Percentiles rank a stretch among this genome's conserved stretches.
phyloP scores from a whole-genome alignment of 2,329 filamentous ascomycete species.

The Diaporthe aspalathi region DNA sequence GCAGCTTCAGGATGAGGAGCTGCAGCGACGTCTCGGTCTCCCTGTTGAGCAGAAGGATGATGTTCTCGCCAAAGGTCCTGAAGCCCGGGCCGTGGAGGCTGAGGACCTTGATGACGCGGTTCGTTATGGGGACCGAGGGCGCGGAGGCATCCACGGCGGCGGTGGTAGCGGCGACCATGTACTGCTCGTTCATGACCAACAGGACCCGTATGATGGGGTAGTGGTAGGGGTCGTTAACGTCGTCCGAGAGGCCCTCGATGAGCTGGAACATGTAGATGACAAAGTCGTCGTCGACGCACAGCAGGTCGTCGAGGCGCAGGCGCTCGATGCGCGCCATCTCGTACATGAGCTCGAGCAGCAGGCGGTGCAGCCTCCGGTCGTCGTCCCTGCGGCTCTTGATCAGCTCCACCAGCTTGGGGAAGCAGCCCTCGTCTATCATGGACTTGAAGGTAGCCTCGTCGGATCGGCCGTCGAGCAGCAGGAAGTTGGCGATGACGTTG shows the following conservation, averaged over 20 bases:
- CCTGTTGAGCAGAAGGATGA: conserved; percentile 93
- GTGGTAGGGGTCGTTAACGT: conserved; percentile 92
- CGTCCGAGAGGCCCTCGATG: conserved; percentile 88
- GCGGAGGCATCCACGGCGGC: conserved; percentile 55
- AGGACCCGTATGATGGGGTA: conserved; percentile 94
- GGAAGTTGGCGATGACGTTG: conserved; percentile 83
- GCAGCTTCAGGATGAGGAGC: conserved; percentile 92
- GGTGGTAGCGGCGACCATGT: conserved; percentile 82
- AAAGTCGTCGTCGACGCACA: conserved; percentile 83
- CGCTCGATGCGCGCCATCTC: conserved; percentile 96
- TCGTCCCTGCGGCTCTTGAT: conserved; percentile 74
- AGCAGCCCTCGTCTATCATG: conserved; percentile 89
- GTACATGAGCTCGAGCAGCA: conserved; percentile 90
- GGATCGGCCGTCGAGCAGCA: conserved; percentile 86
- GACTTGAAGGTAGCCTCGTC: conserved; percentile 83
- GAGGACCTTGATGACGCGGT: conserved; percentile 91
- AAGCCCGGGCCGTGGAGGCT: conserved; percentile 83
- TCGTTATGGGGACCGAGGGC: conserved; percentile 74
- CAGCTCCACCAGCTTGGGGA: conserved; percentile 84
- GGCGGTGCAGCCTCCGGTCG: conserved; percentile 79
- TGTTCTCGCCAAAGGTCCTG: conserved; percentile 97
- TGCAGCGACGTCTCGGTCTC: conserved; percentile 95
- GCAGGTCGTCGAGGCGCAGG: conserved; percentile 79
- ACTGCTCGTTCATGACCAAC: conserved; percentile 96
- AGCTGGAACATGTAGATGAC: conserved; percentile 85